Percentiles rank a stretch among this genome's conserved stretches.
phyloP scores from a whole-genome alignment of 768 basidiomycete species.

The Clathrus columnatus region DNA sequence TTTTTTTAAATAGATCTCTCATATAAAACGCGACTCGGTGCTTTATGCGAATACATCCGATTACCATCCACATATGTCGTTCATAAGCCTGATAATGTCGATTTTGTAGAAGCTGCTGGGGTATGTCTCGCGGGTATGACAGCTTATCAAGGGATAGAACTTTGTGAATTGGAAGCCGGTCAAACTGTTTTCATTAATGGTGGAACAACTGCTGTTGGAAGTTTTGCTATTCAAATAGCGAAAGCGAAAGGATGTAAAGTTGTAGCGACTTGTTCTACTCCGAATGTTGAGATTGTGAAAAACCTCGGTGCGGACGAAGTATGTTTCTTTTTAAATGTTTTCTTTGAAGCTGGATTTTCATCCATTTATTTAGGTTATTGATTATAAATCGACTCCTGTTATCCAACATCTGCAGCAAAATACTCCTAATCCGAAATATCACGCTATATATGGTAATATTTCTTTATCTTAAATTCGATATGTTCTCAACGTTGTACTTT shows the following conservation, averaged over 20 bases:
- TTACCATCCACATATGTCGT: slow-evolving; percentile 34
- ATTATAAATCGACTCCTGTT: slow-evolving; percentile 49
- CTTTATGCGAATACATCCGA: slow-evolving; percentile 47
- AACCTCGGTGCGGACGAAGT: slow-evolving; percentile 60
- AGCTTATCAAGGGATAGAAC: slow-evolving; percentile 44
- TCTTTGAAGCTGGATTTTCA: not conserved
- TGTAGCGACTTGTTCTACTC: slow-evolving; percentile 47
- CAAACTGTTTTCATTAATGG: slow-evolving; percentile 63
- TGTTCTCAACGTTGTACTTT: no score
- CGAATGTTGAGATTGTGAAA: slow-evolving; percentile 51
- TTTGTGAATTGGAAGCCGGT: slow-evolving; percentile 43
- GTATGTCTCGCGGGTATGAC: slow-evolving; percentile 51
- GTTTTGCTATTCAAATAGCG: slow-evolving; percentile 65
- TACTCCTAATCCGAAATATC: slow-evolving; percentile 42
- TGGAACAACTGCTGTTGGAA: slow-evolving; percentile 59
- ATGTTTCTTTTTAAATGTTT: slow-evolving; percentile 12
- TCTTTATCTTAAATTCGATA: no score
- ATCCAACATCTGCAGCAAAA: slow-evolving; percentile 35
- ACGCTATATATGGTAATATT: slow-evolving; percentile 51
- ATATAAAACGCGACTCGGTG: slow-evolving; percentile 37
- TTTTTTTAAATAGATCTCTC: not conserved
- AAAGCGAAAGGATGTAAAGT: slow-evolving; percentile 55
- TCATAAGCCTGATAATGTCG: slow-evolving; percentile 33
- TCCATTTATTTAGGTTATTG: slow-evolving; percentile 39
- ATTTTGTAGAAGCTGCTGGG: slow-evolving; percentile 51